phyloP scores from a whole-genome alignment of 805 yeast genomes.

The Lipomyces anomalus region DNA sequence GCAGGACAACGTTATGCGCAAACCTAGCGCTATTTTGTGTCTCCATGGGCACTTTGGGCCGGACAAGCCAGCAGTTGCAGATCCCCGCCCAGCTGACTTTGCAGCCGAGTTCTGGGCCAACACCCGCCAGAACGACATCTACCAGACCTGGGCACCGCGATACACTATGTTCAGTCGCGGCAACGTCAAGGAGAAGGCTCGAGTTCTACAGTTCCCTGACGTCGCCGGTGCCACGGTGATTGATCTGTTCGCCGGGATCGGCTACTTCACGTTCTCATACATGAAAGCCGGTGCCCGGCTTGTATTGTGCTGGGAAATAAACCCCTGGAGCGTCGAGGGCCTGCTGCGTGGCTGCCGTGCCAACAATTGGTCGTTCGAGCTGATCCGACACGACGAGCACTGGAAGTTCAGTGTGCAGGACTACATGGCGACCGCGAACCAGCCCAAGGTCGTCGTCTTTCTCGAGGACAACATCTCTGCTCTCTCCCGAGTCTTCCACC shows the following conservation, averaged over 20 bases:
- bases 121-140: conserved; percentile 63
- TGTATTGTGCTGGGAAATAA: conserved; percentile 74
- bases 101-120: conserved; percentile 64
- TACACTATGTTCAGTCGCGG: conserved; percentile 88
- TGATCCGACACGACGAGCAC: conserved; percentile 34
- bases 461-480: conserved; percentile 59
- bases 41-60: conserved; percentile 63
- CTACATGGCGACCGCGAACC: not conserved
- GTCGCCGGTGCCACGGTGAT: conserved; percentile 44
- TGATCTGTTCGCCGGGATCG: conserved; percentile 80
- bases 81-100: conserved; percentile 44
- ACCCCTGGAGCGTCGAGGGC: conserved; percentile 80
- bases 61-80: conserved; percentile 26
- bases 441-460: conserved; percentile 44
- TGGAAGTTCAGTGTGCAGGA: conserved; percentile 31
- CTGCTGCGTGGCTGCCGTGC: conserved; percentile 48
- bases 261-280: conserved; percentile 73
- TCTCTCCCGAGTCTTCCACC: conserved; percentile 33
- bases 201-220: conserved; percentile 46
- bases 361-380: conserved; percentile 40
- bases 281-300: conserved; percentile 47
- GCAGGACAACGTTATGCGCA: conserved; percentile 50
- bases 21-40: conserved; percentile 58
- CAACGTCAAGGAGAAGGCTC: conserved; percentile 70
- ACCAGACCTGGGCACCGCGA: conserved; percentile 77